These are phyloP conservation scores for Intubia oerlemansii DNA, from an alignment of 2,329 filamentous ascomycete species.

Conservation along the genomic window DNA sequence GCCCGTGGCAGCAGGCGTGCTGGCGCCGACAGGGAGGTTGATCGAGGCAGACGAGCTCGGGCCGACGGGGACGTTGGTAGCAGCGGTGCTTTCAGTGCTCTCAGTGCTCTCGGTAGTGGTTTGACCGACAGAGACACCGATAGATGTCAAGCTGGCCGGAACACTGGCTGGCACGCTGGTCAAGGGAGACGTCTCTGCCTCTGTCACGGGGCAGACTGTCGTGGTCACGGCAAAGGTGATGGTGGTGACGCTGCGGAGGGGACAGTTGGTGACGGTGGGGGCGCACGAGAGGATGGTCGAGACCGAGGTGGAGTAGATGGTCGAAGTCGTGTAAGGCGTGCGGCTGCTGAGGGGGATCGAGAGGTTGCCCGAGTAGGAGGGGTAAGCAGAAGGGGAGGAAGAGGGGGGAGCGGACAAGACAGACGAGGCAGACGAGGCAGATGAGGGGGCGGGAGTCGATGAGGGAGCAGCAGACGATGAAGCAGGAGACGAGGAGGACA, in stretches of 20 bases:
- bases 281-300: slow-evolving; percentile 12
- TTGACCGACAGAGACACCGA: not conserved
- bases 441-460: not conserved
- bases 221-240: slow-evolving; percentile 13
- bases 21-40: too few relatives aligned
- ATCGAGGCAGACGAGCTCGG: too few relatives aligned
- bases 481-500: not conserved
- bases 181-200: slow-evolving; percentile 1
- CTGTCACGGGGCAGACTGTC: slow-evolving; percentile 20
- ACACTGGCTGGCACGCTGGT: too few relatives aligned
- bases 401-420: not conserved
- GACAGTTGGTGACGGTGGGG: slow-evolving; percentile 11
- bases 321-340: slow-evolving; percentile 1
- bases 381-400: not conserved
- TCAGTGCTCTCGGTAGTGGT: not conserved
- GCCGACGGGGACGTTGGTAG: too few relatives aligned
- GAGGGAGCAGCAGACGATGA: not conserved
- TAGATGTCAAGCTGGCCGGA: slow-evolving; percentile 1
- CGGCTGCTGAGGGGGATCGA: too few relatives aligned
- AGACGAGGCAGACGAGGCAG: not conserved
- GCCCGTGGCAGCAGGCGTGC: not conserved
- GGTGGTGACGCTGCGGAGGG: slow-evolving; percentile 10
- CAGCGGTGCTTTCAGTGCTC: not conserved
- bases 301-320: slow-evolving; percentile 4
- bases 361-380: too few relatives aligned